Base-by-base conservation (phyloP, 257 asterid species). In the Solanum ahanhuiri region DNA sequence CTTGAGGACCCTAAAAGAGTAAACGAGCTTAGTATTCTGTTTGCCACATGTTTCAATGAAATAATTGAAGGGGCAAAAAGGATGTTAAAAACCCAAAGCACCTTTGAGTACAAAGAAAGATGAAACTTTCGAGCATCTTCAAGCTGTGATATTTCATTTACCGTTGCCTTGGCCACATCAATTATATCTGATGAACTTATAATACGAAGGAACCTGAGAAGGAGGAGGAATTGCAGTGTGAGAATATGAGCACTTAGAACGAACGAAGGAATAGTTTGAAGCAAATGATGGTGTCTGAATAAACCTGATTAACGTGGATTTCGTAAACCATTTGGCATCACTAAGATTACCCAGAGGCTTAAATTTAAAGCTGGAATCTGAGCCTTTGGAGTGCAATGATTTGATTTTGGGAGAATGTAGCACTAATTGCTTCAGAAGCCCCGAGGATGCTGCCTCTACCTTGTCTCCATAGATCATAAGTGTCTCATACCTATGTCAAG, bases 111-210 rank as follows among this genome's bases (percentile, higher is more conserved):
- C 17, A 95, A 89, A 30, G 98, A 95, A 84, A 92, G 86, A 89
- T 96, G 99, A 89, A 95, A 96, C 43, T 77, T 90, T 11, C 94
- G 92, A 85, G 98, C 95, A 88, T 94, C 98, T 89, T 94, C 98
- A 67, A 96, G 94, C 94, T 94, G 98, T 91, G 94, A 91, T 88
- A 97, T 94, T 93, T 95, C 99, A 63, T 90, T 91, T 89, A 77
- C 91, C 79, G 92, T 77, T 2, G 94, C 88, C 84, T 77, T 90
- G 86, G 97, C 90, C 41, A 87, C 88, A 48, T 90, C 88, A 83
- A 92, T 81, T 88, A 92, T 81, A 83, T 92, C 85, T 87, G 92
- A 89, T 45, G 95, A 97, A 83, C 94, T 95, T 90, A 94, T 89
- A 37, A 95, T 91, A 23, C 54, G 89, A 57, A 97, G 93, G 89